Conservation (phyloP, 805 yeast genomes). For the Cyberlindnera meyerae region DNA sequence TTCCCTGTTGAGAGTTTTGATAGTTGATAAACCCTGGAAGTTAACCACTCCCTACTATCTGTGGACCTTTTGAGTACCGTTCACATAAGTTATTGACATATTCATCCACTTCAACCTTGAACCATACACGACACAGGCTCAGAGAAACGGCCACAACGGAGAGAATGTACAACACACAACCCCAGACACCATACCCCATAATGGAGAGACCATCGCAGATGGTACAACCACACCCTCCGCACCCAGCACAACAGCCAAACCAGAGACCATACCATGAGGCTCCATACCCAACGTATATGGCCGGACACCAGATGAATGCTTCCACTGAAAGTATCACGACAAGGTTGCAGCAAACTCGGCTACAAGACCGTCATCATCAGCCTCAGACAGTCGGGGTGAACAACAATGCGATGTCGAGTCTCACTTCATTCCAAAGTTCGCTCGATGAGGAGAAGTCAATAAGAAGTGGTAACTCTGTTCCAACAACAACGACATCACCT, state of each 20-base stretch:
- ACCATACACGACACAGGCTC: no score
- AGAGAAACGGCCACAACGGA: no score
- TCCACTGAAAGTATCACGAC: constrained; percentile 12
- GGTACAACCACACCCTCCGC: background rate
- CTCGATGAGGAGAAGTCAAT: no score
- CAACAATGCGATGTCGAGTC: constrained; percentile 5
- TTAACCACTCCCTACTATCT: no score
- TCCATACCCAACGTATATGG: constrained; percentile 6
- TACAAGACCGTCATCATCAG: constrained; percentile 2
- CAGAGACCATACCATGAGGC: constrained; percentile 7
- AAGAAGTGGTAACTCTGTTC: no score
- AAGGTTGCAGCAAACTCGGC: constrained; percentile 3
- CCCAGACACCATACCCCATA: constrained; percentile 6
- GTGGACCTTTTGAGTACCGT: no score
- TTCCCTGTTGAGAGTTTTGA: no score
- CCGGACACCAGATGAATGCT: constrained; percentile 1
- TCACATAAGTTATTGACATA: no score
- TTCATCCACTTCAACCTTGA: background rate
- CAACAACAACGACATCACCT: no score
- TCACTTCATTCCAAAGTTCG: constrained; percentile 8
- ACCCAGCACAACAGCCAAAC: background rate
- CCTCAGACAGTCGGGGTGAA: constrained; percentile 1
- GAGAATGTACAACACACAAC: background rate
- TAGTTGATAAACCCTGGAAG: no score
- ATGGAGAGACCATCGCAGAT: constrained; percentile 6